Percentiles rank a stretch among this genome's conserved stretches.
These are phyloP conservation scores for Cynanchum wilfordii DNA, from an alignment of 257 asterid genomes.

Conservation along the genomic window DNA sequence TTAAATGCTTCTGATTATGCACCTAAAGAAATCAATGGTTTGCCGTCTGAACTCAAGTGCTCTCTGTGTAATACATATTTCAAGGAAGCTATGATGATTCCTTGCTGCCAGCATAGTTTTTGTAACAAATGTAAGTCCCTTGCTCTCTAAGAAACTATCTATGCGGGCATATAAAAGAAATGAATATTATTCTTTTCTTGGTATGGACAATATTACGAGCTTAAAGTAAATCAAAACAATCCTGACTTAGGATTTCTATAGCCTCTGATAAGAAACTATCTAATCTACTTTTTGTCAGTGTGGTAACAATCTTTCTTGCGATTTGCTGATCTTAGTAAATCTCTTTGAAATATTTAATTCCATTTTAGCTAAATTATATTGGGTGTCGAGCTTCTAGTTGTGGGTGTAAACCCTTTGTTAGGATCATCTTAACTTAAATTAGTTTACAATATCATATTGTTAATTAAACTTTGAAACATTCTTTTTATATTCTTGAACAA, in stretches of 20 bases:
- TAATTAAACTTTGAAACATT: background rate
- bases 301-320: background rate
- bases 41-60: conserved; percentile 72
- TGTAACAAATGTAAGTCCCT: conserved; percentile 77
- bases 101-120: conserved; percentile 96
- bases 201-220: background rate
- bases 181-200: conserved; percentile 8
- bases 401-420: background rate
- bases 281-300: background rate
- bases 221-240: background rate
- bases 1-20: conserved; percentile 28
- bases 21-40: conserved; percentile 29
- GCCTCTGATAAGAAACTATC: background rate
- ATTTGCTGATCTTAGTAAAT: background rate
- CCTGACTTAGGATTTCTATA: background rate
- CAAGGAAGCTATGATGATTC: conserved; percentile 92
- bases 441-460: background rate
- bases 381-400: background rate
- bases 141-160: conserved; percentile 8
- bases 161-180: background rate
- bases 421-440: background rate
- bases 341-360: background rate
- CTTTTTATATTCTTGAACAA: background rate
- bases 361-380: no score
- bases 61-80: conserved; percentile 61